A percentile compares a stretch with the other conserved stretches of the same genome.
Evolutionary conservation across 768 basidiomycete genomes (phyloP).

Genomic region (Tulasnella sp.): DNA sequence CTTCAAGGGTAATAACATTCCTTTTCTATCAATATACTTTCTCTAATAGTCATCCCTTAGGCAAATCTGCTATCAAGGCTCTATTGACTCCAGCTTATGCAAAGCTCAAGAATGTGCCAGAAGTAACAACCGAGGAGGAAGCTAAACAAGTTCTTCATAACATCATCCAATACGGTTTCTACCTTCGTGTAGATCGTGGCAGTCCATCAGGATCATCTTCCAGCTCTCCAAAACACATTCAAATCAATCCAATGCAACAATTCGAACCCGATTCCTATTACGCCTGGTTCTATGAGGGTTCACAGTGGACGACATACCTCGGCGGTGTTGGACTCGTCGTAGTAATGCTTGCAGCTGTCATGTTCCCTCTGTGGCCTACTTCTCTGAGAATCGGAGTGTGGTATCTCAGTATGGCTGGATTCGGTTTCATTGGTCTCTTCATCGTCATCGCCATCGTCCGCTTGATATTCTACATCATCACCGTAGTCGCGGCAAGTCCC

Average conservation of each 20-base stretch:
- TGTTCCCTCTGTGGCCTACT: slow-evolving; percentile 98
- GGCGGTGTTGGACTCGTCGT: slow-evolving; percentile 85
- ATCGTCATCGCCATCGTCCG: slow-evolving; percentile 83
- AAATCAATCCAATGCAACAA: slow-evolving; percentile 57
- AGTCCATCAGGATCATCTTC: slow-evolving; percentile 48
- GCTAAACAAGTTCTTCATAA: slow-evolving; percentile 53
- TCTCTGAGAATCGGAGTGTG: slow-evolving; percentile 87
- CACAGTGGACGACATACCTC: slow-evolving; percentile 84
- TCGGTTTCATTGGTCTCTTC: slow-evolving; percentile 81
- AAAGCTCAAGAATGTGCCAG: slow-evolving; percentile 63
- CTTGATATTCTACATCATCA: slow-evolving; percentile 85
- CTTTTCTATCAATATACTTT: background rate
- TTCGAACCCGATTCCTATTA: slow-evolving; percentile 77
- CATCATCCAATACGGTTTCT: slow-evolving; percentile 77
- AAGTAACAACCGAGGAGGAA: slow-evolving; percentile 55
- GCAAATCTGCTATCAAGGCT: slow-evolving; percentile 86
- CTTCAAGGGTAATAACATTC: slow-evolving; percentile 64
- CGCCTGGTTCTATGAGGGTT: slow-evolving; percentile 94
- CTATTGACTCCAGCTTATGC: slow-evolving; percentile 84
- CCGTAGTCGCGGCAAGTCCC: slow-evolving; percentile 69
- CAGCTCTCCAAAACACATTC: slow-evolving; percentile 64
- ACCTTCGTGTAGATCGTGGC: slow-evolving; percentile 79
- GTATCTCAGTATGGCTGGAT: slow-evolving; percentile 81
- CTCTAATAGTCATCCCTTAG: slow-evolving; percentile 30
- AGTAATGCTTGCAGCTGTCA: slow-evolving; percentile 89